Conservation (phyloP, 805 yeast genomes). For the Lipomyces spencermartinsiae region DNA sequence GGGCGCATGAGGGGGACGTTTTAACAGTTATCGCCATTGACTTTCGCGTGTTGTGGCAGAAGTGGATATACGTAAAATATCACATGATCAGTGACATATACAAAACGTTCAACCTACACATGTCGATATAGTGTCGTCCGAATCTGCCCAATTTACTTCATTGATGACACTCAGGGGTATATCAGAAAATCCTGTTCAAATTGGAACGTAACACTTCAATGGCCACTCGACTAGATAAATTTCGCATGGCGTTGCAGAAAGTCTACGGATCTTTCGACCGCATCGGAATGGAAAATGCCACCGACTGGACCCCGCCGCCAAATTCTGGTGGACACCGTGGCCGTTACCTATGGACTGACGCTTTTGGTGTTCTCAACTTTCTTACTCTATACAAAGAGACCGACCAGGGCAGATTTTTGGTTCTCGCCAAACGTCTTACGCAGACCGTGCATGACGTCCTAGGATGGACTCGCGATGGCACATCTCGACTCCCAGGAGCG, state of each 20-base stretch:
- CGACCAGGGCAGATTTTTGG: conserved; percentile 8
- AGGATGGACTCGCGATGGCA: conserved; percentile 14
- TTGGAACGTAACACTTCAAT: conserved; percentile 5
- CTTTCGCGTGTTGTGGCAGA: conserved; percentile 12
- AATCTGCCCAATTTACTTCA: background rate
- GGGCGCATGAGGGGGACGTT: too few relatives aligned
- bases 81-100: conserved; percentile 9
- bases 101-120: background rate
- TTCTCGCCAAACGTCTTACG: conserved; percentile 11
- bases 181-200: conserved; percentile 5
- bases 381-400: conserved; percentile 15
- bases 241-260: conserved; percentile 10
- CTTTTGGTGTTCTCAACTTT: conserved; percentile 14
- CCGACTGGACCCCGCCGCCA: conserved; percentile 16
- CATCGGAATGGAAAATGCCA: conserved; percentile 6
- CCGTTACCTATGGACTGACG: conserved; percentile 14
- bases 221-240: conserved; percentile 11
- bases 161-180: conserved; percentile 5
- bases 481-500: conserved; percentile 16
- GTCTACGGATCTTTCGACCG: conserved; percentile 11
- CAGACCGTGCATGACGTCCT: conserved; percentile 13
- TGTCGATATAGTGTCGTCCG: background rate
- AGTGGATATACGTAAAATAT: background rate
- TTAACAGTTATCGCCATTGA: background rate
- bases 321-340: conserved; percentile 16